Evolutionary conservation across 2,329 filamentous ascomycete species (phyloP), one percentile per base, ranked within the genome.

Genomic region (Cercospora zeae-maydis): DNA sequence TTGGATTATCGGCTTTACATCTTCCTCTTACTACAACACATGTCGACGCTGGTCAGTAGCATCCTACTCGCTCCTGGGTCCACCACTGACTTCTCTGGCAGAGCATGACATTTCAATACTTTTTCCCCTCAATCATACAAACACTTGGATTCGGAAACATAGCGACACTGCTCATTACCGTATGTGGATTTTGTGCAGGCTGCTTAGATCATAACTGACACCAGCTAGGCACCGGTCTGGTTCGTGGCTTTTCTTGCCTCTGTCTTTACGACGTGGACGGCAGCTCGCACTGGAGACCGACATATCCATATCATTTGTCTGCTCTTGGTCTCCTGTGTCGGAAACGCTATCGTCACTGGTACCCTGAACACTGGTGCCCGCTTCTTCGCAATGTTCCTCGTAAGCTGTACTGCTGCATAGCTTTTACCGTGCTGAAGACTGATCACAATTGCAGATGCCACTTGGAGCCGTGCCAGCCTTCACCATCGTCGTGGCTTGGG

Each of bases 401-500:
- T 58, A 45, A 24, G 54, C n/a, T 13, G 13, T 21, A 9, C 5
- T 33, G 21, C 37, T 47, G 34, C 30, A 9, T 19, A n/a, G 31
- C 10, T 37, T 37, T n/a, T 19, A 31, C 14, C 30, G 36, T 34
- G 27, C 14, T n/a, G 42, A 47, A 4, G 5, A 30, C 31, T 53
- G 24, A 53, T 34, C n/a, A 19, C 14, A 33, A 34, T 34, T 21
- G 31, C 27, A 58, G 54, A 58, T 58, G 54, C 54, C 54, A 14
- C 54, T 58, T n/a, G 69, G 67, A 33, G 66, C 68, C 19, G 66
- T 75, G 7, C 68, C 70, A 5, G 71, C 71, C 2, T 74, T 71
- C 45, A 72, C 72, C 31, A 68, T 75, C 34, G 73, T 75, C 33
- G 66, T 75, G 9, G 66, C 72, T 2, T 67, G 66, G 67, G 59